Conservation (phyloP, 1,284 basidiomycete species). For the Golubevia pallescens region DNA sequence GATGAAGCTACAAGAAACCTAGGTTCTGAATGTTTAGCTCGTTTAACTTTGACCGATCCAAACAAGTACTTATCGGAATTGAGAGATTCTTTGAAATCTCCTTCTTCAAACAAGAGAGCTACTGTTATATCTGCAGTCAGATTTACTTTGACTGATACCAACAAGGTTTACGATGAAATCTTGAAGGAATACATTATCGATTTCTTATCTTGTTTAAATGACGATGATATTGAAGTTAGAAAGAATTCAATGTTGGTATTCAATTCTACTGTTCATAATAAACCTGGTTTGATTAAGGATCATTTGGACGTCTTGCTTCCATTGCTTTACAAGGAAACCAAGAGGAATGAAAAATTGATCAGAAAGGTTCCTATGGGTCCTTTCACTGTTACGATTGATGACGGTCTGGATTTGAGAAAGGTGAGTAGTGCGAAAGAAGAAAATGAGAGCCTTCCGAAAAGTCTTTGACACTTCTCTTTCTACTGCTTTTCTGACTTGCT, state of each 20-base stretch:
- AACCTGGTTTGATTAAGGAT: conserved; percentile 86
- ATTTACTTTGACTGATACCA: conserved; percentile 90
- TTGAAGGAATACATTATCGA: conserved; percentile 84
- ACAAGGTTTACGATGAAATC: conserved; percentile 82
- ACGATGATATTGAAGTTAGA: conserved; percentile 70
- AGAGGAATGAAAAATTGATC: conserved; percentile 29
- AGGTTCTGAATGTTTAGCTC: conserved; percentile 93
- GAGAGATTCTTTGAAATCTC: conserved; percentile 36
- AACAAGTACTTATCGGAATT: conserved; percentile 73
- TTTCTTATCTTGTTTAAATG: conserved; percentile 85
- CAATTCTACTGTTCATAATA: conserved; percentile 92
- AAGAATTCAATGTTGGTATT: conserved; percentile 72
- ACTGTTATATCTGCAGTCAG: conserved; percentile 92
- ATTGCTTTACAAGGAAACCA: conserved; percentile 71
- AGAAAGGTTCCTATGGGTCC: conserved; percentile 61
- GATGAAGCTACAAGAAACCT: conserved; percentile 93
- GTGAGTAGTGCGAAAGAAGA: background rate
- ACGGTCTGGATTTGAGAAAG: conserved; percentile 58
- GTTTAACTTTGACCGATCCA: conserved; percentile 88
- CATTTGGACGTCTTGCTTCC: conserved; percentile 80
- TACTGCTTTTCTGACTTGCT: too few species aligned
- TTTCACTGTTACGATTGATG: conserved; percentile 55
- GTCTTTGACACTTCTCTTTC: background rate
- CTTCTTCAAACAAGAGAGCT: conserved; percentile 75
- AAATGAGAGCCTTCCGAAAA: background rate